phyloP scores from a whole-genome alignment of 2,329 filamentous ascomycete species.

The Penicillium sp. region DNA sequence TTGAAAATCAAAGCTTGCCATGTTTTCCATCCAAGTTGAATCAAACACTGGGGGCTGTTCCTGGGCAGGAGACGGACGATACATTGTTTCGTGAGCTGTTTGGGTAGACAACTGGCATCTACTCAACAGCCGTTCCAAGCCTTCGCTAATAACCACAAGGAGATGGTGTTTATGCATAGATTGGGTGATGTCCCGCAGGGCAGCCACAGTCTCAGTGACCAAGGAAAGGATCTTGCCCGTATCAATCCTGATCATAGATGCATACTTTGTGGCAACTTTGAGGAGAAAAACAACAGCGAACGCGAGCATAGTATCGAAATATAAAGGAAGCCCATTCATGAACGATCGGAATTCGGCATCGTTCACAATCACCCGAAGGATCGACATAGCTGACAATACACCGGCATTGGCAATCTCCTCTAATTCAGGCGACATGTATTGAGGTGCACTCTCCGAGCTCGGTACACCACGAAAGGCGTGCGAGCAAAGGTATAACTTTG shows the following conservation, averaged over 20 bases:
- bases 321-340: slow-evolving; percentile 35
- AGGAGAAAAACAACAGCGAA: slow-evolving; percentile 40
- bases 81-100: slow-evolving; percentile 9
- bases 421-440: slow-evolving; percentile 27
- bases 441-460: slow-evolving; percentile 1
- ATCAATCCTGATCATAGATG: slow-evolving; percentile 23
- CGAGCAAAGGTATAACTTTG: slow-evolving; percentile 46
- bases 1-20: slow-evolving; percentile 30
- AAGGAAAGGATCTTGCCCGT: slow-evolving; percentile 23
- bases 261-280: slow-evolving; percentile 35
- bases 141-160: slow-evolving; percentile 25
- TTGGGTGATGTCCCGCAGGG: slow-evolving; percentile 20
- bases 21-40: slow-evolving; percentile 26
- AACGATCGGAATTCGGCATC: slow-evolving; percentile 35
- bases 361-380: slow-evolving; percentile 32
- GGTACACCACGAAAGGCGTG: slow-evolving; percentile 40
- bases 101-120: slow-evolving; percentile 16
- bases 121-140: slow-evolving; percentile 23
- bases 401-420: slow-evolving; percentile 38
- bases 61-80: slow-evolving; percentile 22
- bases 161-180: slow-evolving; percentile 28
- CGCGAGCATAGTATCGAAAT: slow-evolving; percentile 41
- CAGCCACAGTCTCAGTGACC: slow-evolving; percentile 18
- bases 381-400: slow-evolving; percentile 34
- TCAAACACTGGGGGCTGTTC: slow-evolving; percentile 27